phyloP scores from a whole-genome alignment of 2,329 filamentous ascomycete species.

The Colletotrichum somersetense region DNA sequence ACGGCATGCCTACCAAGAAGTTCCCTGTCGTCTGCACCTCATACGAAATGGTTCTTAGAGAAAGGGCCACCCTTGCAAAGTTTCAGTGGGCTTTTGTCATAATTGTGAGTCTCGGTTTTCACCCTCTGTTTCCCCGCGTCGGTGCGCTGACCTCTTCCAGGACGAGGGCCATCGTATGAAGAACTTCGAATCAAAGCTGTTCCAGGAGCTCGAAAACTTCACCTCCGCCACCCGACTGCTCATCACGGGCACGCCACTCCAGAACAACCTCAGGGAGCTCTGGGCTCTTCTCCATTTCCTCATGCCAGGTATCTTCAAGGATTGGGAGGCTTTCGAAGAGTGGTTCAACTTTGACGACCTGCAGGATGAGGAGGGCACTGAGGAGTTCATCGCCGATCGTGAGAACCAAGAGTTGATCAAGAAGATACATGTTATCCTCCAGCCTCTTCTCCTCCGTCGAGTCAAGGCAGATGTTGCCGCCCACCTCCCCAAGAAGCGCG shows the following conservation, averaged over 20 bases:
- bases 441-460: slow-evolving; percentile 87
- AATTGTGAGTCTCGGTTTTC: slow-evolving; percentile 68
- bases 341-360: slow-evolving; percentile 98
- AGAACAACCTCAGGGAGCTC: slow-evolving; percentile 94
- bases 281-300: slow-evolving; percentile 97
- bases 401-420: slow-evolving; percentile 67
- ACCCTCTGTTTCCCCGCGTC: neutral
- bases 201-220: slow-evolving; percentile 89
- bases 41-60: slow-evolving; percentile 95
- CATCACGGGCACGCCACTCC: slow-evolving; percentile 93
- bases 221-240: slow-evolving; percentile 90
- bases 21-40: slow-evolving; percentile 96
- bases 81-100: slow-evolving; percentile 99
- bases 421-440: slow-evolving; percentile 92
- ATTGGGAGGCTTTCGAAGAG: slow-evolving; percentile 90
- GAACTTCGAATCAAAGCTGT: slow-evolving; percentile 93
- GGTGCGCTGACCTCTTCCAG: slow-evolving; percentile 53
- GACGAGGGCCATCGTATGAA: slow-evolving; percentile 98
- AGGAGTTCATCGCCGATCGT: slow-evolving; percentile 83
- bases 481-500: slow-evolving; percentile 92
- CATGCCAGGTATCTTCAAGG: slow-evolving; percentile 91
- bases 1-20: slow-evolving; percentile 67
- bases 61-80: slow-evolving; percentile 82
- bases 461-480: slow-evolving; percentile 95
- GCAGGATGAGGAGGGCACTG: slow-evolving; percentile 83